Base-by-base conservation (phyloP, 805 yeast genomes). In the Groenewaldozyma tartarivorans region DNA sequence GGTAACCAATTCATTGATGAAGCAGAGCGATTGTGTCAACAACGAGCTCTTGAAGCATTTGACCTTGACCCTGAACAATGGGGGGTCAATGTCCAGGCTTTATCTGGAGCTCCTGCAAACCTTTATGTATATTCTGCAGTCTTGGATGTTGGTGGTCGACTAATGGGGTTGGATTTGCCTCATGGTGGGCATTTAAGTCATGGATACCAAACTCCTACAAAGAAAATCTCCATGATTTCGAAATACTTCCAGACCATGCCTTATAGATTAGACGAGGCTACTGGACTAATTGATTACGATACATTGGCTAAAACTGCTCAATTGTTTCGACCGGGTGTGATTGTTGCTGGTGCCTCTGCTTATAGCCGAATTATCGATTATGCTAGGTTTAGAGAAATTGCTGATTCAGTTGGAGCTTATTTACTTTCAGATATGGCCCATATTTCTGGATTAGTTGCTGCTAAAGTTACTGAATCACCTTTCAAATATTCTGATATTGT, bases 161-260 rank as follows among this genome's bases (percentile, higher is more conserved):
- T 90, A 50, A 90, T 90, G 98, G 98, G 98, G 55, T 75, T 90
- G 49, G 97, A 90, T 63, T 75, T 90, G 59, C 97, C 98, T 46
- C 96, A 90, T 57, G 98, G 98, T 56, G 98, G 98, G 51, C 98
- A 90, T 63, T 75, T 90, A 61, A 83, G 95, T 33, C 98, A 90
- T 61, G 98, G 98, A 53, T 90, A 90, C 68, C 96, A 87, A 69
- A 84, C 95, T 40, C 79, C 81, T 47, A 67, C 83, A 48, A 81
- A 88, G 57, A 88, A 88, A 71, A 88, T 90, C 58, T 84, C 95
- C 31, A 84, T 76, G 58, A 79, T 90, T 52, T 87, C 96, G 40
- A 90, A 86, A 56, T 90, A 90, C 68, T 90, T 90, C 69, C 92
- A 86, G 67, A 87, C 96, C 40, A 88, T 90, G 96, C 98, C 98